Base-by-base conservation (phyloP, 2,329 filamentous ascomycete genomes). In the Sphaerostilbella broomeana region DNA sequence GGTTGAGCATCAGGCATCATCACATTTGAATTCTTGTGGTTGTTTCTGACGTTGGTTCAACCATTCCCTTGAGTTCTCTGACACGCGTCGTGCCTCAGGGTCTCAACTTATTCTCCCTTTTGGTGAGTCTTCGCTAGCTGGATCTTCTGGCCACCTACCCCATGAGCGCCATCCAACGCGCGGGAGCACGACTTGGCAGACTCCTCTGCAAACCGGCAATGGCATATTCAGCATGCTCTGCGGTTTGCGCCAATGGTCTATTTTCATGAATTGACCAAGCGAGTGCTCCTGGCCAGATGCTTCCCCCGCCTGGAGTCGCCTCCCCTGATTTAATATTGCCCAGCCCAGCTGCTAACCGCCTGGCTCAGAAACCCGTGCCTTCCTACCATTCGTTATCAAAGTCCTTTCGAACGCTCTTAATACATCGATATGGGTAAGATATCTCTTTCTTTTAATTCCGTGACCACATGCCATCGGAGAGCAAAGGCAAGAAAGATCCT, bases 381-480 rank as follows among this genome's bases (percentile, higher is more conserved):
- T 57, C 55, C 50, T 49, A 46, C 47, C 39, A 45, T 47, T 42
- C 50, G 44, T 50, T 47, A 44, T 50, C 41, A 40, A 52, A 48
- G 44, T 31, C 43, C 47, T 53, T 49, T 48, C 56, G 59, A 56
- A 48, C 56, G 58, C 51, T 61, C 58, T 55, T 62, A 59, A 59
- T 57, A 60, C 46, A 60, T 62, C 53, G 54, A 55, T 58, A 65
- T 65, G 62, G 62, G 62, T 65, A 65, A 65, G 62, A 56, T 48
- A 39, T 41, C 40, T 53, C 51, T 55, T 61, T 62, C 53, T 49
- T 45, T 40, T 8, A 33, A 31, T 37, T 47, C 26, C 44, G 39
- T 42, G 45, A 38, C 40, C 40, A 38, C 39, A 50, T 53, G 51
- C 49, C 42, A 32, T 35, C 37, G 43, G 50, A 49, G 51, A 51